Base-by-base conservation (phyloP, 352 stramenopile genomes). In the Globisporangium orthogonon region DNA sequence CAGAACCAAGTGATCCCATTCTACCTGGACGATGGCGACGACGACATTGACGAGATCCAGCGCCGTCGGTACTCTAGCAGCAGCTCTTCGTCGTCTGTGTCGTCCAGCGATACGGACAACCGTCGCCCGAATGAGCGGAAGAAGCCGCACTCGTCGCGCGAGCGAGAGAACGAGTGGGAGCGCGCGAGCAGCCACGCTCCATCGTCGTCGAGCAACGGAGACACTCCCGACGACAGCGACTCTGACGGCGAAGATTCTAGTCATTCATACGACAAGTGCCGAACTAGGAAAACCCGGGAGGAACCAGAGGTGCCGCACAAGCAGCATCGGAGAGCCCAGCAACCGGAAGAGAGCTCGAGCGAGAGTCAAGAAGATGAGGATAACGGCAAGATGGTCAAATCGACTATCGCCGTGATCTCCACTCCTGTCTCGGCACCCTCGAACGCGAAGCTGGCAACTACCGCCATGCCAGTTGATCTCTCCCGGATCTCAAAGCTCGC, bases 401-500 rank as follows among this genome's bases (percentile, higher is more conserved):
- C 41, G 2, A 11, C 40, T 10, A n/a, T 7, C 18, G 15, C 52
- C 17, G 15, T 5, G 1, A 30, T 45, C 40, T 45, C 29, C 11
- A 79, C 33, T 40, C 69, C 46, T 40, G 52, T 41, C 29, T 53
- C 55, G 48, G 60, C 50, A 33, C 62, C 46, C 2, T 58, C 46
- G 17, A 67, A 53, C 17, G 48, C 37, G 17, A 62, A 40, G 3
- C 1, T 30, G 11, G 30, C 63, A 41, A 10, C 37, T 29, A 31
- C 17, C 15, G 10, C 37, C 13, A 37, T 53, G 7, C 53, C 69
- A 1, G 61, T 87, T 33, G 83, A 95, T 48, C 50, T 83, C 52
- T 75, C 65, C 30, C 63, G 56, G 17, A 83, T 74, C 52, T 97
- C 60, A 48, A 97, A 82, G 86, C 89, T 83, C 60, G 79, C 71